Percentiles rank a stretch among this genome's conserved stretches.
These are phyloP conservation scores for Fusarium sp. DNA, from an alignment of 2,329 filamentous ascomycete species.

Conservation along the genomic window DNA sequence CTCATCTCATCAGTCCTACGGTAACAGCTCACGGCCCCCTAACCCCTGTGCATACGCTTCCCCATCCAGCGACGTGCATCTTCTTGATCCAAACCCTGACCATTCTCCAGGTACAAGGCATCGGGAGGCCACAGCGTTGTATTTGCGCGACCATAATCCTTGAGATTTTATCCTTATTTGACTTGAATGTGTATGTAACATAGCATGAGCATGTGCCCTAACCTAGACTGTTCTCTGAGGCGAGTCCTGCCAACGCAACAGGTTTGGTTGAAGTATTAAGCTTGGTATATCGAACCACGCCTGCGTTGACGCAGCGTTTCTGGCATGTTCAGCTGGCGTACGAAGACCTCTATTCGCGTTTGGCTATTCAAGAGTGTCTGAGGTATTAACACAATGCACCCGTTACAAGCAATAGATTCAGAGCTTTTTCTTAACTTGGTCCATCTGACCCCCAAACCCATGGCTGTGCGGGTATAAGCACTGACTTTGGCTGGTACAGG, in stretches of 20 bases:
- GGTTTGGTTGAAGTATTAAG: not conserved
- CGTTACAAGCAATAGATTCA: not conserved
- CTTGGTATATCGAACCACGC: conserved; percentile 24
- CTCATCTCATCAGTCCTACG: conserved; percentile 25
- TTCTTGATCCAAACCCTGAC: conserved; percentile 16
- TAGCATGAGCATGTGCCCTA: not conserved
- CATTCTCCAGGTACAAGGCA: conserved; percentile 34
- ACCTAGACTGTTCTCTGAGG: not conserved
- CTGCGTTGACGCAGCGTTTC: not conserved
- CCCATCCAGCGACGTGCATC: conserved; percentile 44
- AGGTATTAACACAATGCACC: not conserved
- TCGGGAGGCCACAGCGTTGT: conserved; percentile 24
- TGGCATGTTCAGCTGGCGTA: not conserved
- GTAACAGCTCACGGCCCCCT: conserved; percentile 24
- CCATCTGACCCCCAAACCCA: not conserved
- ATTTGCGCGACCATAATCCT: conserved; percentile 10
- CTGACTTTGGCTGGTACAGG: not conserved
- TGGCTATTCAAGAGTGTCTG: too few relatives aligned
- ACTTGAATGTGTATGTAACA: not conserved
- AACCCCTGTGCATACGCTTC: conserved; percentile 38
- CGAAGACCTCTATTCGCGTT: not conserved
- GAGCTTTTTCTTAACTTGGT: not conserved
- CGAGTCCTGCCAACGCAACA: conserved; percentile 1
- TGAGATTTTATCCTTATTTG: conserved; percentile 1
- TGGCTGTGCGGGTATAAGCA: not conserved